Evolutionary conservation across 495 filamentous ascomycete species (phyloP).

Genomic region (Astrocystis sublimbata): DNA sequence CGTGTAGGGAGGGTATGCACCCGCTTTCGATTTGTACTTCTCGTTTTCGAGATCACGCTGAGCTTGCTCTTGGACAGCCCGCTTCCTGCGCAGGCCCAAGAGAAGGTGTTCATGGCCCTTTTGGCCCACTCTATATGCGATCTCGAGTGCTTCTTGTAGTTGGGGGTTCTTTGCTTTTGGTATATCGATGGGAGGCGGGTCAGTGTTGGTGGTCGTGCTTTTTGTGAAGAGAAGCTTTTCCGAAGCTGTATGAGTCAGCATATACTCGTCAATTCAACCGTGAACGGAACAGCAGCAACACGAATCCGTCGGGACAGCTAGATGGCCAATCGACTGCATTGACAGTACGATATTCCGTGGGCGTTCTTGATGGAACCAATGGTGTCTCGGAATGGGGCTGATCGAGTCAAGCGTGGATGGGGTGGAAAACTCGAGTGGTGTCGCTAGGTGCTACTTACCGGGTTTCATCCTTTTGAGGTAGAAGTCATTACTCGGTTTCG

Average conservation of each 20-base stretch:
- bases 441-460: background rate
- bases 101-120: slow-evolving; percentile 17
- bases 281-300: too few relatives aligned
- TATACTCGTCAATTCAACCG: background rate
- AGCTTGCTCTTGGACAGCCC: slow-evolving; percentile 15
- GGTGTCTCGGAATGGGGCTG: background rate
- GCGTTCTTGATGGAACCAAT: too few relatives aligned
- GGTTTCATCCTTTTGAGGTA: background rate
- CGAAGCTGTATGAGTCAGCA: slow-evolving; percentile 1
- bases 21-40: slow-evolving; percentile 21
- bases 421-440: background rate
- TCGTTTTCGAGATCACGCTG: slow-evolving; percentile 16
- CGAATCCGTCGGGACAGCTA: too few relatives aligned
- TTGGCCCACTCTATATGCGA: slow-evolving; percentile 22
- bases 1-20: slow-evolving; percentile 25
- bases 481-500: background rate
- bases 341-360: too few relatives aligned
- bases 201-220: background rate
- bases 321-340: too few relatives aligned
- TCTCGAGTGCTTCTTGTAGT: slow-evolving; percentile 27
- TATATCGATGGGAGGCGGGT: background rate
- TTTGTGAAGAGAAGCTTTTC: slow-evolving; percentile 11
- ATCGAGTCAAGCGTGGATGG: background rate
- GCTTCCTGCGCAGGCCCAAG: slow-evolving; percentile 16
- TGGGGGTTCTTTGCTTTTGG: slow-evolving; percentile 25